phyloP scores from a whole-genome alignment of 73 alveolate species.

The Stentor coeruleus region DNA sequence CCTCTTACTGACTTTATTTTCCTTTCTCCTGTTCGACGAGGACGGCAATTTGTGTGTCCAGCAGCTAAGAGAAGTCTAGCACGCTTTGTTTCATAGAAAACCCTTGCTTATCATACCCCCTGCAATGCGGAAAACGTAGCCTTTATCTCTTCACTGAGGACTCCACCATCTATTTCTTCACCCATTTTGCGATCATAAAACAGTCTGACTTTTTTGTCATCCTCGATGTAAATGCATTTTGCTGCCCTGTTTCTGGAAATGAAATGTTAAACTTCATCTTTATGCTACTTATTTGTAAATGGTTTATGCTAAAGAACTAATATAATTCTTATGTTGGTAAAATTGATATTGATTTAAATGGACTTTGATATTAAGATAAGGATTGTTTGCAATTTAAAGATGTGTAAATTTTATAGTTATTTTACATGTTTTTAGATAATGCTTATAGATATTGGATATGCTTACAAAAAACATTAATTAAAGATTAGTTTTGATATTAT shows the following conservation, averaged over 20 bases:
- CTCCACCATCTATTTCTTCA: constrained; percentile 68
- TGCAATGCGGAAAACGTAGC: constrained; percentile 78
- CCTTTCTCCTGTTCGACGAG: constrained; percentile 65
- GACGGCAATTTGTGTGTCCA: constrained; percentile 70
- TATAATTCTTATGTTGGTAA: too few species aligned
- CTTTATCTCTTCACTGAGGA: constrained; percentile 79
- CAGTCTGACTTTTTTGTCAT: constrained; percentile 57
- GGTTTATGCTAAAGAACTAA: too few species aligned
- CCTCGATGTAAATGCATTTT: constrained; percentile 64
- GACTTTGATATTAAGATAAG: too few species aligned
- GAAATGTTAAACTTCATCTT: constrained; percentile 64
- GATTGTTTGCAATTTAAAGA: too few species aligned
- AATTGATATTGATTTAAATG: too few species aligned
- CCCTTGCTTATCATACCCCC: constrained; percentile 94
- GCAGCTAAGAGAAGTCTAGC: constrained; percentile 65
- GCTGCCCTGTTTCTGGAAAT: constrained; percentile 69
- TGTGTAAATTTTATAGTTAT: too few species aligned
- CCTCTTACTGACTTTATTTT: constrained; percentile 80
- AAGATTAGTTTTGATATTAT: too few species aligned
- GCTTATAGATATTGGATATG: too few species aligned
- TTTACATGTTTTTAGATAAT: too few species aligned
- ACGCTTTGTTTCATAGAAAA: constrained; percentile 87
- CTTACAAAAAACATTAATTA: too few species aligned
- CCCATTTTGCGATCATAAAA: constrained; percentile 65
- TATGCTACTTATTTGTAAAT: neutral